Conservation (phyloP, 768 basidiomycete species). For the Termitomyces sp. region DNA sequence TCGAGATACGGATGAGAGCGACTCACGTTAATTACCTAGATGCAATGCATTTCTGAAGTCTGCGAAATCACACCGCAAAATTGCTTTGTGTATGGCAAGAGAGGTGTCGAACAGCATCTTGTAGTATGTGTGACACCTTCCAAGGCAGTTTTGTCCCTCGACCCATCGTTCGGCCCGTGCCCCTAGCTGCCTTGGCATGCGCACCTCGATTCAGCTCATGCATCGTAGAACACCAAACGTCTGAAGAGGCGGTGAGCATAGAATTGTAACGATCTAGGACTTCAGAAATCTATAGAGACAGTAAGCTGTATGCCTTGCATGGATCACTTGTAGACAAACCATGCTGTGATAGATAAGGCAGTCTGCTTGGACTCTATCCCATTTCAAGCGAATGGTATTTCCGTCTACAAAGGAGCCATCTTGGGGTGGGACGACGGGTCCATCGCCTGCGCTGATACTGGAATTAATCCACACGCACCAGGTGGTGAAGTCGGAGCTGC, state of each 20-base stretch:
- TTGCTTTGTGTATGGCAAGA: constrained; percentile 8
- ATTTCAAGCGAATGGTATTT: constrained; percentile 4
- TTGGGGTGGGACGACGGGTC: constrained; percentile 5
- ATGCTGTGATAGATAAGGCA: constrained; percentile 12
- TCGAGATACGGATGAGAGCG: background rate
- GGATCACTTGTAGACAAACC: background rate
- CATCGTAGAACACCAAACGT: constrained; percentile 4
- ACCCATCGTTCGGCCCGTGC: background rate
- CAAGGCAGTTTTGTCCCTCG: background rate
- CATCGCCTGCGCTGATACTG: constrained; percentile 5
- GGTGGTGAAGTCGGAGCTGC: constrained; percentile 18
- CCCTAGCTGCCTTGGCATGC: background rate
- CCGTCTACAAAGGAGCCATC: background rate
- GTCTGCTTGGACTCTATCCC: constrained; percentile 9
- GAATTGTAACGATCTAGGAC: constrained; percentile 5
- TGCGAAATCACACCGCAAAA: background rate
- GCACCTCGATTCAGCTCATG: background rate
- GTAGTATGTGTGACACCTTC: constrained; percentile 8
- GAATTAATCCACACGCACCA: constrained; percentile 28
- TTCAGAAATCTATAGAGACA: constrained; percentile 6
- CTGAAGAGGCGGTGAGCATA: constrained; percentile 8
- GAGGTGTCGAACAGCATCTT: constrained; percentile 9
- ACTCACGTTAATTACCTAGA: background rate
- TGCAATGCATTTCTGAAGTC: background rate
- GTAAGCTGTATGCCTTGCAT: background rate